Base-by-base conservation (phyloP, 2,329 filamentous ascomycete genomes). In the Epichloe amarillans region DNA sequence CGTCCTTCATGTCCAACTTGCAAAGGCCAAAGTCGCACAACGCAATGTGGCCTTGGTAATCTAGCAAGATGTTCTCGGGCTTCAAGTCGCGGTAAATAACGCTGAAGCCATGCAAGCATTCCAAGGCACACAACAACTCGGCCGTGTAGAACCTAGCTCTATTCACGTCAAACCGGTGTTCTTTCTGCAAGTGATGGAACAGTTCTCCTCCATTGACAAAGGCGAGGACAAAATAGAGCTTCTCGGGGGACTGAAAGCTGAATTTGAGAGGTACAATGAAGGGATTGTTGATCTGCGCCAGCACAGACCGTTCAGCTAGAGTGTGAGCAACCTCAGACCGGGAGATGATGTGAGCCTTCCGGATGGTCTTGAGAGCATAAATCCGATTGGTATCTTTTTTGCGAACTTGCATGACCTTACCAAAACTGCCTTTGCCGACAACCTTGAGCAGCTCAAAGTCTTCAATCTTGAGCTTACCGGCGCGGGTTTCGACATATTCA, bases 231-330 rank as follows among this genome's bases (percentile, higher is more conserved):
- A 98, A 85, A 69, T 98, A 98, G 37, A 98, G 80, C 75, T 97
- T 97, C 71, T 97, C 93, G 2, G 93, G 93, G 14, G 91, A 96
- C 65, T 98, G 93, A 78, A 98, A 98, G 30, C 91, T 96, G 69
- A 98, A 98, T 68, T 98, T 98, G 61, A 98, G 80, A 2, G 93
- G 93, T 8, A 97, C 93, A 62, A 98, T 98, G 71, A 98, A 98
- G 5, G 93, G 93, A 61, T 96, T 98, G 81, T 98, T 97, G 74
- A 98, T 98, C 76, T 98, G 93, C 11, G 93, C 89, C 60, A 98
- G 81, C 50, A 98, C 93, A n/a, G 91, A 97, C 64, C 93, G 82
- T 71, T 98, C 93, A 21, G 93, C 93, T 39, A 98, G 78, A 4
- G 93, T 98, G 65, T 98, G 93, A 36, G 90, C 88, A 40, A 98